These are phyloP conservation scores for Talaromyces funiculosus DNA, from an alignment of 2,329 filamentous ascomycete species.

Conservation along the genomic window DNA sequence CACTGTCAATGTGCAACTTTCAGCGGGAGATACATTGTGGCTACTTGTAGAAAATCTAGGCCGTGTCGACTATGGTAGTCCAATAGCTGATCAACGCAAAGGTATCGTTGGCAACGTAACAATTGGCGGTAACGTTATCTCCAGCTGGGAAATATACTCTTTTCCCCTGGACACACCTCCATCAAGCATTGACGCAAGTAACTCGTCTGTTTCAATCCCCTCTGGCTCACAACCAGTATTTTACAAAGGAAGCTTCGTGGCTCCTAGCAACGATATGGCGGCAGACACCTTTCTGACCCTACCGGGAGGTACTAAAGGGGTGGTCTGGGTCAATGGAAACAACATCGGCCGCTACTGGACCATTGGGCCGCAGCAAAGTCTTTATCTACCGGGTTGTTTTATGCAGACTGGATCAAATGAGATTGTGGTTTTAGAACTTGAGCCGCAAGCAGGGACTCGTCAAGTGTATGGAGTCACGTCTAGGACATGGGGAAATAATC, in stretches of 20 bases:
- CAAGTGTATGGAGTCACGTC: background rate
- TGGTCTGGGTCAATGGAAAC: conserved; percentile 44
- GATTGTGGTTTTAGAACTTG: conserved; percentile 41
- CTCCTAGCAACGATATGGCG: background rate
- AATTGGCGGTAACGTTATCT: conserved; percentile 29
- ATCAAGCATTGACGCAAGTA: background rate
- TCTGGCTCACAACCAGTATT: background rate
- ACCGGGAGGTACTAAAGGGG: conserved; percentile 33
- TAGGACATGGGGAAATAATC: background rate
- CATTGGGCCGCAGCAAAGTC: conserved; percentile 45
- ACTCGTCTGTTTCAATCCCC: background rate
- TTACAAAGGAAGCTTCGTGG: conserved; percentile 25
- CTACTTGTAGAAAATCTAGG: conserved; percentile 50
- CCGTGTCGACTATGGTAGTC: conserved; percentile 43
- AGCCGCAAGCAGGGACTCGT: conserved; percentile 25
- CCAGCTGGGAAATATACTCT: conserved; percentile 39
- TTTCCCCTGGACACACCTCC: conserved; percentile 31
- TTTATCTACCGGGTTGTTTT: conserved; percentile 37
- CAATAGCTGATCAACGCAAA: conserved; percentile 42
- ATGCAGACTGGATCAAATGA: conserved; percentile 31
- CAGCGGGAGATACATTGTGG: conserved; percentile 36
- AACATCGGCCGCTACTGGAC: conserved; percentile 46
- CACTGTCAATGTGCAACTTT: conserved; percentile 35
- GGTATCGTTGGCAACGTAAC: conserved; percentile 43
- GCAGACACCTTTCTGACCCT: background rate